Evolutionary conservation across 2,329 filamentous ascomycete species (phyloP), one percentile per base, ranked within the genome.

Genomic region (Coniochaeta sp.): DNA sequence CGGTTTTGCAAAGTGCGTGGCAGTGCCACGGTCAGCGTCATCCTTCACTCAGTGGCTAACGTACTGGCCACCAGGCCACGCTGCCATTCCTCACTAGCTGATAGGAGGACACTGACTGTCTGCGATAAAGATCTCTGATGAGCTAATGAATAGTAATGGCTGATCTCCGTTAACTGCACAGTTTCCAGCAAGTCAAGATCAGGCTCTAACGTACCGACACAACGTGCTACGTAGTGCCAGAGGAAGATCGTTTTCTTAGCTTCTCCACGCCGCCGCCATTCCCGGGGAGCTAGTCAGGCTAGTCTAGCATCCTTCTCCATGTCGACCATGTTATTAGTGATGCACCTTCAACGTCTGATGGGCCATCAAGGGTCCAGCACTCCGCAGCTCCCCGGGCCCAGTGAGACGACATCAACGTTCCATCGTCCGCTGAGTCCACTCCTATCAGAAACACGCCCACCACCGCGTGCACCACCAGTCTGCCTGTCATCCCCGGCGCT

Each of bases 161-260:
- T 40, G 3, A 47, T 47, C 43, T 22, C 47, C 47, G 47, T 52
- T 52, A 43, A 11, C 22, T 22, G n/a, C 19, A 22, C 19, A 22
- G 22, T 28, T 26, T 28, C 24, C 47, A 12, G 22, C 47, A 16
- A 31, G 12, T 1, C 22, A 8, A 52, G 43, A 52, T 52, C 47
- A 24, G 26, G 47, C 6, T 5, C 22, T 5, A 47, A 22, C 19
- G 43, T 47, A 47, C 43, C 43, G 43, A 40, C 38, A 40, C 38
- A 52, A 28, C 47, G 47, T 52, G 47, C 47, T 52, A 52, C 47
- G 47, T 52, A 52, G 47, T 24, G 47, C 47, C 47, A 52, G n/a
- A 26, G 22, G 24, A 26, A 16, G 22, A 52, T 52, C 47, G 14
- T 28, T 52, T 31, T 47, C 7, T 52, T 52, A 24, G 47, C 6